These are phyloP conservation scores for Boletus subcaerulescens DNA, from an alignment of 768 basidiomycete species.

Conservation along the genomic window DNA sequence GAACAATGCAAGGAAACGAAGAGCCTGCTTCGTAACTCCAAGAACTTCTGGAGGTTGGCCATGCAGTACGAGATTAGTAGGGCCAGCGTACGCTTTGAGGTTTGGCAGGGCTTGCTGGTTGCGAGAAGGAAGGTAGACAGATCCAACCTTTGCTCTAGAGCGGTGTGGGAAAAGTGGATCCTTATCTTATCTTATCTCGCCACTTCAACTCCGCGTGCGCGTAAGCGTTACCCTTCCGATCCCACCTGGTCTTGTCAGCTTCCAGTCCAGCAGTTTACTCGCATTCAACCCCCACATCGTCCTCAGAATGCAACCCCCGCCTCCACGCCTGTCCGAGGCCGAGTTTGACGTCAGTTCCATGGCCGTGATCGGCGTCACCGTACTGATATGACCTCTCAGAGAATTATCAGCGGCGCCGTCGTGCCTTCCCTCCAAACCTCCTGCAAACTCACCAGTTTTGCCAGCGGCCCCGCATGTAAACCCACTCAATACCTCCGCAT, in stretches of 20 bases:
- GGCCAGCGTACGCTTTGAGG: too few species aligned
- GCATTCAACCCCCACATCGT: not conserved
- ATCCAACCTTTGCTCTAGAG: too few species aligned
- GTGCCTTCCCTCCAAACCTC: constrained; percentile 13
- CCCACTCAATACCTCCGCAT: constrained; percentile 23
- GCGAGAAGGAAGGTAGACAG: too few species aligned
- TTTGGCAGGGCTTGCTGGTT: too few species aligned
- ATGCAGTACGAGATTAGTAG: too few species aligned
- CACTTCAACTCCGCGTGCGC: constrained; percentile 5
- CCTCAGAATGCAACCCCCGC: not conserved
- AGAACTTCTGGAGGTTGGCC: too few species aligned
- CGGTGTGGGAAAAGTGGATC: too few species aligned
- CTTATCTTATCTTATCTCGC: constrained; percentile 6
- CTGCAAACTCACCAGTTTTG: constrained; percentile 11
- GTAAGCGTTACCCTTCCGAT: not conserved
- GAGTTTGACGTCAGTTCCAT: constrained; percentile 23
- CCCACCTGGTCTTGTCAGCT: too few species aligned
- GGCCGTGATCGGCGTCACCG: not conserved
- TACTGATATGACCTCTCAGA: constrained; percentile 3
- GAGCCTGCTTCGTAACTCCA: too few species aligned
- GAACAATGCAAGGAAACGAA: too few species aligned
- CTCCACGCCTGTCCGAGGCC: not conserved
- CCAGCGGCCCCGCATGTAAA: constrained; percentile 10
- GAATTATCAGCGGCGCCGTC: constrained; percentile 12
- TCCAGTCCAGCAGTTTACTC: not conserved